Conservation (phyloP, 129 eudicot genomes). For the Flaveria sonorensis region DNA sequence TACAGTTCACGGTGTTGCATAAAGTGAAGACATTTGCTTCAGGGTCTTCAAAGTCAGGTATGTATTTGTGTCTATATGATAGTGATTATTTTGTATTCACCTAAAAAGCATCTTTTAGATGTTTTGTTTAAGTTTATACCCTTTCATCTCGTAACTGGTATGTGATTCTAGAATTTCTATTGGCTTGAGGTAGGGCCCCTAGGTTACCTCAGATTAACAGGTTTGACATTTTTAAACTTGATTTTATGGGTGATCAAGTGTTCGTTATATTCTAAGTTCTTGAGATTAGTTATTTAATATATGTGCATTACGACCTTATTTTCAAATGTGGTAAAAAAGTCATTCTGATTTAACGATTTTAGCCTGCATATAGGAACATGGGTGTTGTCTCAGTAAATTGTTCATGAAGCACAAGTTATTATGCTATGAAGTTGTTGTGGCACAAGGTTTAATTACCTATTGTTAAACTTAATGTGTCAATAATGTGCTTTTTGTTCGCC, state of each 20-base stretch:
- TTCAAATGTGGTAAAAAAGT: neutral
- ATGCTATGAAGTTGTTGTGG: neutral
- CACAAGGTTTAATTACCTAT: neutral
- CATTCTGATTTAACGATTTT: neutral
- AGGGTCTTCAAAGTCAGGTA: conserved; percentile 92
- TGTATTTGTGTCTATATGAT: conserved; percentile 6
- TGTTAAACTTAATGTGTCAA: neutral
- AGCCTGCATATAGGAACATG: conserved; percentile 1
- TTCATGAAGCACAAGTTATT: conserved; percentile 16
- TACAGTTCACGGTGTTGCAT: conserved; percentile 86
- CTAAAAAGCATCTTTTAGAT: neutral
- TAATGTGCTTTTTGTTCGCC: neutral
- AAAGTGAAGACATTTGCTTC: conserved; percentile 75
- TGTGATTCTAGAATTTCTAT: neutral
- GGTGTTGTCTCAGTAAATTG: neutral
- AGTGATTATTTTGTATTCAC: neutral
- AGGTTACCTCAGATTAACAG: neutral
- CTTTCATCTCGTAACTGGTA: neutral
- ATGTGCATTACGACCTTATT: neutral
- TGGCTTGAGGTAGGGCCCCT: conserved; percentile 1
- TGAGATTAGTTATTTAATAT: neutral
- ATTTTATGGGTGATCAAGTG: neutral
- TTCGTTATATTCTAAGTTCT: neutral
- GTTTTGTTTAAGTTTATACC: neutral
- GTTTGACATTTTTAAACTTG: neutral